Evolutionary conservation across 2,329 filamentous ascomycete genomes (phyloP).

Genomic region (Neonectria hederae): DNA sequence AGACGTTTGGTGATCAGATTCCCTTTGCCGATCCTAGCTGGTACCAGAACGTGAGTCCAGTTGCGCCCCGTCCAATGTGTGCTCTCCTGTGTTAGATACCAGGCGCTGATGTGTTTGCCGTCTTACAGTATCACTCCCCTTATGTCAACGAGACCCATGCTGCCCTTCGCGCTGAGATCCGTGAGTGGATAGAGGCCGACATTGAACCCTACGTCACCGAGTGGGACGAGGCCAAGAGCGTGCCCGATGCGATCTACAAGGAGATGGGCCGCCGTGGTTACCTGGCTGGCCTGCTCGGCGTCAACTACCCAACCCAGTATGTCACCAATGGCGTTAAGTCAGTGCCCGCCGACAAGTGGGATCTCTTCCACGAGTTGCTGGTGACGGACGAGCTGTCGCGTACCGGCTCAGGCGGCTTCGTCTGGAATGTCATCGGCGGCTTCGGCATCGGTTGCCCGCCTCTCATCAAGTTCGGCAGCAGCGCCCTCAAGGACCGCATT

Average conservation of each 20-base stretch:
- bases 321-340: conserved; percentile 75
- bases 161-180: conserved; percentile 88
- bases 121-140: conserved; percentile 87
- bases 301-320: conserved; percentile 81
- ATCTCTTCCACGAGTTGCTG: conserved; percentile 97
- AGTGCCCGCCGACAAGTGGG: conserved; percentile 90
- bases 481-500: conserved; percentile 85
- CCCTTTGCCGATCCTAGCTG: conserved; percentile 93
- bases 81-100: background rate
- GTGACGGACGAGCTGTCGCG: conserved; percentile 95
- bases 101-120: conserved; percentile 21
- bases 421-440: conserved; percentile 97
- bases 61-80: background rate
- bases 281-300: conserved; percentile 88
- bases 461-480: conserved; percentile 89
- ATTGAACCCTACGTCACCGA: conserved; percentile 93
- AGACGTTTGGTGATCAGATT: conserved; percentile 85
- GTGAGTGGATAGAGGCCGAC: conserved; percentile 88
- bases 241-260: conserved; percentile 91
- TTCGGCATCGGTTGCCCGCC: conserved; percentile 95
- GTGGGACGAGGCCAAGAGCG: conserved; percentile 95
- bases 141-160: conserved; percentile 97
- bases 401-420: conserved; percentile 87
- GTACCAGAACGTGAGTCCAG: conserved; percentile 83
- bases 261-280: conserved; percentile 94